Conservation (phyloP, 2,329 filamentous ascomycete species). For the Fusarium bactridioides region DNA sequence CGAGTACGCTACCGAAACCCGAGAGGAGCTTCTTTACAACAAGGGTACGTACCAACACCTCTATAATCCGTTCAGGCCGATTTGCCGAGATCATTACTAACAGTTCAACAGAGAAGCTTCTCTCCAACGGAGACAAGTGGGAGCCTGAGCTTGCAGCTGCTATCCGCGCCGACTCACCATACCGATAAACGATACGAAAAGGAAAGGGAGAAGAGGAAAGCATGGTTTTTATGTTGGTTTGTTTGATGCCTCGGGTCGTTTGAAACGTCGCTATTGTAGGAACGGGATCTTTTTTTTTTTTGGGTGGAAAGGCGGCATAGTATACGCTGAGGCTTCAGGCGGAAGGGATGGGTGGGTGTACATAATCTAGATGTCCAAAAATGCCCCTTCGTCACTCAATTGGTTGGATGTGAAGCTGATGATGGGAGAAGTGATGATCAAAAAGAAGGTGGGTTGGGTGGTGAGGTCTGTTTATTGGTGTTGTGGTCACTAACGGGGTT, state of each 20-base stretch:
- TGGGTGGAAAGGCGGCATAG: constrained; percentile 11
- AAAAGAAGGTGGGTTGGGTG: not conserved
- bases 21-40: constrained; percentile 97
- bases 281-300: constrained; percentile 21
- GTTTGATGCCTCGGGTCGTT: constrained; percentile 20
- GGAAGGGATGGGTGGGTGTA: constrained; percentile 35
- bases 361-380: constrained; percentile 44
- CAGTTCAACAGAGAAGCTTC: constrained; percentile 71
- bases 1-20: constrained; percentile 70
- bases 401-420: not conserved
- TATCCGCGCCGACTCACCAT: constrained; percentile 92
- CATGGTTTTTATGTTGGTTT: constrained; percentile 23
- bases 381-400: constrained; percentile 39
- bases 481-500: not conserved
- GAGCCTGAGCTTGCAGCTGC: constrained; percentile 94
- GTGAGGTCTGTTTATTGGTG: not conserved
- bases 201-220: constrained; percentile 13
- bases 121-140: constrained; percentile 94
- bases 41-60: constrained; percentile 64
- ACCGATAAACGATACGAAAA: constrained; percentile 65
- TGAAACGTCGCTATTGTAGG: constrained; percentile 28
- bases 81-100: constrained; percentile 31
- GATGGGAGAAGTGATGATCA: not conserved
- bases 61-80: not conserved
- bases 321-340: constrained; percentile 17